Conservation (phyloP, 169 alveolate genomes). For the Plasmodium knowlesi region DNA sequence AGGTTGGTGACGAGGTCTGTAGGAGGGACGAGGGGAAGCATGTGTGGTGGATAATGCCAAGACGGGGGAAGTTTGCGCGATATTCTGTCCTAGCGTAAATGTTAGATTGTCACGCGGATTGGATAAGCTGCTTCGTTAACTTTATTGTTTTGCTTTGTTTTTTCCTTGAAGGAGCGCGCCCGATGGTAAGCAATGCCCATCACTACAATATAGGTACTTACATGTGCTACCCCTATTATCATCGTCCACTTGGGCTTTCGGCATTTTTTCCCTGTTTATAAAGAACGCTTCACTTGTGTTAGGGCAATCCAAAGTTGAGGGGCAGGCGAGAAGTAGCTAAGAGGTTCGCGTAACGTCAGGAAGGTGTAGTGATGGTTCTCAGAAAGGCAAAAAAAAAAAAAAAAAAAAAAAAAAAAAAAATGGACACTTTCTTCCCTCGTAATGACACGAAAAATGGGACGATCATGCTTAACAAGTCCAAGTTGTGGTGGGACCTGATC, state of each 20-base stretch:
- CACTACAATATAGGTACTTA: background rate
- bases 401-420: background rate
- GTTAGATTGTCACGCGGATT: background rate
- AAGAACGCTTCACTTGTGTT: background rate
- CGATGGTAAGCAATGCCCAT: background rate
- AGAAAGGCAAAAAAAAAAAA: too few species aligned
- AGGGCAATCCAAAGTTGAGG: background rate
- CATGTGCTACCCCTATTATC: constrained; percentile 21
- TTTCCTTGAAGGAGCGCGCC: background rate
- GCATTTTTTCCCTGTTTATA: constrained; percentile 21
- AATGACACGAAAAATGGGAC: background rate
- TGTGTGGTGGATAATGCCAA: background rate
- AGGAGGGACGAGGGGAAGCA: background rate
- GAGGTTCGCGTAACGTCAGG: background rate
- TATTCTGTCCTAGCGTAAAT: background rate
- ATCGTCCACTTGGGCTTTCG: background rate
- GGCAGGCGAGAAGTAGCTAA: background rate
- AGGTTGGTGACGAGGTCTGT: constrained; percentile 47
- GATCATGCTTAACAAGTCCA: background rate
- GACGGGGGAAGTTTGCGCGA: background rate
- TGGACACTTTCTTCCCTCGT: background rate
- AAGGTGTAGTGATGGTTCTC: background rate
- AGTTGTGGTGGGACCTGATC: background rate
- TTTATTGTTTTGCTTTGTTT: background rate
- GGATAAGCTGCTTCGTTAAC: background rate